Evolutionary conservation across 2,329 filamentous ascomycete species (phyloP), one percentile per base, ranked within the genome.

Genomic region (Leptographium radiaticola): DNA sequence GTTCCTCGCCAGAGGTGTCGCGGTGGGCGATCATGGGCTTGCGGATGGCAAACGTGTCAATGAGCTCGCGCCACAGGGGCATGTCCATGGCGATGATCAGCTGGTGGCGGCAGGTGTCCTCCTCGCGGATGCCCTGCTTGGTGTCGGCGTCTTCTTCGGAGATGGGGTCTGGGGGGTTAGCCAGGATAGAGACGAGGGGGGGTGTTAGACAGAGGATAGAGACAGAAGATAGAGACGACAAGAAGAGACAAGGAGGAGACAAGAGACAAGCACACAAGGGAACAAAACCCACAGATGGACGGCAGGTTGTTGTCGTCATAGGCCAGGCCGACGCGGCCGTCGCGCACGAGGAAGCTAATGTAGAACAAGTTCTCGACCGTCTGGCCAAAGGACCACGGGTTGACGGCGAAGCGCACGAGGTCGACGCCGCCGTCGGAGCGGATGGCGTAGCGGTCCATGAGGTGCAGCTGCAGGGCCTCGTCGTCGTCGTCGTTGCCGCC

Each of bases 361-460:
- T 97, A 97, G 68, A 98, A 98, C 62, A 98, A 75, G 62, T 98
- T 98, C 66, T 98, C 93, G 8, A 98, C 83, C 0, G 89, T 95
- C 68, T 98, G 93, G 0, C 88, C 88, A 62, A 97, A 98, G 0
- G 89, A 95, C 42, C 73, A 73, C 0, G 93, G 93, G 61, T 98
- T 95, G 59, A 97, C 79, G 43, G 89, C 87, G 61, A 96, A 97
- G 52, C 86, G 82, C 66, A 96, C 85, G 13, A 96, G 70, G 50
- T 87, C 81, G 4, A 95, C 79, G 16, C 87, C 87, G 1, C 83
- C 83, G 2, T 82, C 81, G 18, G 76, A 74, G 13, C 81, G 77
- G 15, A 95, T 71, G 2, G 83, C 79, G 61, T 86, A 70, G 53
- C 79, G 73, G 40, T 80, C 76, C 75, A 89, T 83, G 16, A 59